Evolutionary conservation across 2,329 filamentous ascomycete genomes (phyloP).

Genomic region (Chalara sp.): DNA sequence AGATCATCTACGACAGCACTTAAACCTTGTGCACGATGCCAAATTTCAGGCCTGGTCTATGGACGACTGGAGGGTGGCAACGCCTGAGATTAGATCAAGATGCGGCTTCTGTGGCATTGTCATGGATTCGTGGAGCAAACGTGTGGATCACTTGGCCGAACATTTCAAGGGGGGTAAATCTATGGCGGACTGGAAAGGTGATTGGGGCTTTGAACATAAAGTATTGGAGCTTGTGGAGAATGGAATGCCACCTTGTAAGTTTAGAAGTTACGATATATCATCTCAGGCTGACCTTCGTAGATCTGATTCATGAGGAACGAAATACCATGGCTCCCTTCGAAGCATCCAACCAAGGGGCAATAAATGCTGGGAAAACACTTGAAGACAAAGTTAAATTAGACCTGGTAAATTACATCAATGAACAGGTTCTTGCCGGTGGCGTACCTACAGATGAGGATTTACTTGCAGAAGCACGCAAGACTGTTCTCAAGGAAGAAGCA

Average conservation of each 20-base stretch:
- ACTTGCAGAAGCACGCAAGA: constrained; percentile 50
- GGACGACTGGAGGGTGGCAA: constrained; percentile 54
- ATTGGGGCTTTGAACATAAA: constrained; percentile 59
- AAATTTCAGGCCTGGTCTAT: constrained; percentile 60
- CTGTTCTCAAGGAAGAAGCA: constrained; percentile 49
- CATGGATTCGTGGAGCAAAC: constrained; percentile 53
- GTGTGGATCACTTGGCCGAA: constrained; percentile 58
- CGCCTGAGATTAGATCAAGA: constrained; percentile 54
- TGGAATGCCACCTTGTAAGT: constrained; percentile 58
- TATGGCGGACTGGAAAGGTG: constrained; percentile 65
- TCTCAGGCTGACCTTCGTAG: constrained; percentile 31
- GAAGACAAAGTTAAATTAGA: constrained; percentile 56
- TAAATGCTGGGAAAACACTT: constrained; percentile 46
- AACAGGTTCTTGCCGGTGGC: constrained; percentile 34
- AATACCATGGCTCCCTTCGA: constrained; percentile 48
- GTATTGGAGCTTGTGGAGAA: constrained; percentile 59
- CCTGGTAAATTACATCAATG: constrained; percentile 44
- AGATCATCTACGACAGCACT: constrained; percentile 60
- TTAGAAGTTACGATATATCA: constrained; percentile 7
- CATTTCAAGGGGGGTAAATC: constrained; percentile 60
- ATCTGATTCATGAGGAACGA: constrained; percentile 58
- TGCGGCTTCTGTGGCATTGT: constrained; percentile 60
- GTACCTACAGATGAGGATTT: constrained; percentile 45
- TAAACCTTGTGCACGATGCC: constrained; percentile 52
- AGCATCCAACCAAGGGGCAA: constrained; percentile 29